phyloP scores from a whole-genome alignment of 306 rosid genomes.

The Rosa multiflora region DNA sequence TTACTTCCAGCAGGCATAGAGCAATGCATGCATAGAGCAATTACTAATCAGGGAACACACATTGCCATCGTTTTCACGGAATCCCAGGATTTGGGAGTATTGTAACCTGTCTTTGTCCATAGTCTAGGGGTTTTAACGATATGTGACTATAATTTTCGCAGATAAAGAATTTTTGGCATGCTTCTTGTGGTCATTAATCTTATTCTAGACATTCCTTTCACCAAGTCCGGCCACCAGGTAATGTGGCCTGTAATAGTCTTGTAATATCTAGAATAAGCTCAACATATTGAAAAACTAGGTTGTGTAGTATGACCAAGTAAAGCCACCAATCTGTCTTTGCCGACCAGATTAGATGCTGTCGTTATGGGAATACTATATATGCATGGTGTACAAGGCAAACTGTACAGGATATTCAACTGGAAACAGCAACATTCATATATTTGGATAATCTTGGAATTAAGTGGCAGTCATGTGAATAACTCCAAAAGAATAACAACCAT shows the following conservation, averaged over 20 bases:
- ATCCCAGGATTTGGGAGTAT: slow-evolving; percentile 13
- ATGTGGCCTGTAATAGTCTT: neutral
- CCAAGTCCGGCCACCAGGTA: neutral
- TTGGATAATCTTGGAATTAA: neutral
- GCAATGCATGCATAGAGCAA: slow-evolving; percentile 21
- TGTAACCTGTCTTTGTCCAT: neutral
- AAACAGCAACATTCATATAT: neutral
- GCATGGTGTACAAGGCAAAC: neutral
- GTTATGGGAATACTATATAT: neutral
- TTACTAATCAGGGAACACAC: neutral
- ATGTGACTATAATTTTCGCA: slow-evolving; percentile 7
- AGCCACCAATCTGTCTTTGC: slow-evolving; percentile 6
- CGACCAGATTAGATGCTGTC: neutral
- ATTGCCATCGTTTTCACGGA: slow-evolving; percentile 9
- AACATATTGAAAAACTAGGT: neutral
- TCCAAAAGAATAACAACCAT: neutral
- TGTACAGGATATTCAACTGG: neutral
- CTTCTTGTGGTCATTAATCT: neutral
- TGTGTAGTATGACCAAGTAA: neutral
- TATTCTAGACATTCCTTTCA: slow-evolving; percentile 1
- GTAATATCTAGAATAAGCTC: neutral
- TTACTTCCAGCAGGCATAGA: slow-evolving; percentile 2
- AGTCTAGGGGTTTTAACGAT: slow-evolving; percentile 6
- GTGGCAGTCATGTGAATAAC: neutral
- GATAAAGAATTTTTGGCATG: neutral